Base-by-base conservation (phyloP, 257 asterid species). In the Fraxinus quadrangulata region DNA sequence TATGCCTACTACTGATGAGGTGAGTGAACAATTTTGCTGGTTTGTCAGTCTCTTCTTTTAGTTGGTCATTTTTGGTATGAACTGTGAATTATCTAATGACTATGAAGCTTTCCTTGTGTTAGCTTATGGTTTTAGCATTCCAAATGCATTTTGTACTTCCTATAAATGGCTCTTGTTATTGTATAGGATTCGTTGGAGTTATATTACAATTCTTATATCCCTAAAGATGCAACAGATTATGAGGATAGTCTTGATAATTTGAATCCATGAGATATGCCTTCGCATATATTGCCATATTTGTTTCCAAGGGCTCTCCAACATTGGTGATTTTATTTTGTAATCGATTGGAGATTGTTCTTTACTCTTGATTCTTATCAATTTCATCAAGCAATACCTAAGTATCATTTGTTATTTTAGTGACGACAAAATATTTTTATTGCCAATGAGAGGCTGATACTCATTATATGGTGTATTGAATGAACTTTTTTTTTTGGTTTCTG, bases 1-100 rank as follows among this genome's bases (percentile, higher is more conserved):
- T n/a, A 45, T 71, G 30, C 37, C 47, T 67, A 81, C 77, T 65
- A 76, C 83, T 21, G 81, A 51, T 75, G 40, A 72, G 75, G 89
- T 89, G 65, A 84, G 90, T 83, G 49, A 6, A 70, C 26, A 31
- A 66, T 49, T 71, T 26, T 68, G 63, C 17, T 54, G 39, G 14
- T 49, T 61, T 74, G 39, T 72, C 31, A 28, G 37, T 67, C 14
- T 42, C 66, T 56, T 56, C 13, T 56, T 56, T 56, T n/a, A 5
- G 11, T 19, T 24, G 34, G 6, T 24, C 26, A 3, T 24, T 21
- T 63, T 23, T 21, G 19, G 23, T 6, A 6, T 19, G 2, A 51
- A 5, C 63, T 17, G 63, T 51, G 63, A 51, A 19, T 51, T 51
- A 51, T 17, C 21, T 51, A 51, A 19, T 51, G 24, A 19, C 24